These are phyloP conservation scores for Obelidium mucronatum DNA, from an alignment of 192 early-diverging fungal genomes.

Conservation along the genomic window DNA sequence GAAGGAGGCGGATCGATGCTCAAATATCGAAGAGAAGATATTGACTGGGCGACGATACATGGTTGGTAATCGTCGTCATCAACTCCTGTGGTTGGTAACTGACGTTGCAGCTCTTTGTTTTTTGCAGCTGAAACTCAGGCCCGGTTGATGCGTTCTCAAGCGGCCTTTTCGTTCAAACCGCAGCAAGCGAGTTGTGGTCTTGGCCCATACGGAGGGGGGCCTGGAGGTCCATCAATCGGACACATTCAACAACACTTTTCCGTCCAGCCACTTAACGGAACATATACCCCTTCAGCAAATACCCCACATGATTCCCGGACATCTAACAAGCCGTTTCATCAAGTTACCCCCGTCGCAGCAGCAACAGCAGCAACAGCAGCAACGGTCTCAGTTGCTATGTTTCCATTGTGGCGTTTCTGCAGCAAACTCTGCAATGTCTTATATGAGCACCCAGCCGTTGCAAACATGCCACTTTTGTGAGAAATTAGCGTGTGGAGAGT, in stretches of 20 bases:
- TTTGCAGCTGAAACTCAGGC: conserved; percentile 18
- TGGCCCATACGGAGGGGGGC: no score
- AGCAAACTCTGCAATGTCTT: conserved; percentile 19
- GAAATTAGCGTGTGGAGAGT: conserved; percentile 4
- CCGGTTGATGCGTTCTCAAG: conserved; percentile 15
- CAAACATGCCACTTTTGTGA: conserved; percentile 18
- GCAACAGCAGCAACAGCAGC: neutral
- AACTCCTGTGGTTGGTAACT: no score
- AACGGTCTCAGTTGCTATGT: conserved; percentile 3
- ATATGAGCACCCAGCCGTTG: conserved; percentile 13
- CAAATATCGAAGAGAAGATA: conserved; percentile 19
- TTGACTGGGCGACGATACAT: conserved; percentile 19
- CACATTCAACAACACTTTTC: neutral
- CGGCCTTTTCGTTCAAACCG: conserved; percentile 5
- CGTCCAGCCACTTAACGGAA: neutral
- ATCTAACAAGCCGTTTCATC: neutral
- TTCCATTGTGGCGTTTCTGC: neutral
- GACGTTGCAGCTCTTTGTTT: neutral
- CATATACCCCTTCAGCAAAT: neutral
- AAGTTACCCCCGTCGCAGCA: neutral
- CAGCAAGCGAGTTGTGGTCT: no score
- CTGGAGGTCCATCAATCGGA: neutral
- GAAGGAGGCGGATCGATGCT: conserved; percentile 15
- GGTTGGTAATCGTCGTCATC: conserved; percentile 8
- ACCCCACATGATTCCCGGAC: neutral